phyloP scores from a whole-genome alignment of 129 eudicot genomes.

The Artemisia annua region DNA sequence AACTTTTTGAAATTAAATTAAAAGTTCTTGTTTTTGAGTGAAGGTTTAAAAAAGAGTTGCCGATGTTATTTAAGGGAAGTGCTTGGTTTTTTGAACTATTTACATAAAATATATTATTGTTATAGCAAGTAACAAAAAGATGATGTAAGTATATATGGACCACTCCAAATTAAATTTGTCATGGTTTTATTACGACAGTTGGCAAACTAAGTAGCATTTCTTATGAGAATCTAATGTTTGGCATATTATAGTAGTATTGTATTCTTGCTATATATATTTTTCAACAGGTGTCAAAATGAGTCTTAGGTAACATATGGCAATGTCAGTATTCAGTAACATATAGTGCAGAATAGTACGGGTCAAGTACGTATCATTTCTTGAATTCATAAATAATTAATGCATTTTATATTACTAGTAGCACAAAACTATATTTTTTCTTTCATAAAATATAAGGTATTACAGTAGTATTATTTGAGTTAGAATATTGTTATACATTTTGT shows the following conservation, averaged over 20 bases:
- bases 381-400: too few species aligned
- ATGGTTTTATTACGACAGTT: background rate
- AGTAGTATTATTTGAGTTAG: too few species aligned
- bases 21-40: background rate
- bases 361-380: too few species aligned
- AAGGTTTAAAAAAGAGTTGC: background rate
- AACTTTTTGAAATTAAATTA: too few species aligned
- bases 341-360: too few species aligned
- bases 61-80: background rate
- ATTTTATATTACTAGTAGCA: too few species aligned
- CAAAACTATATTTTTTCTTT: too few species aligned
- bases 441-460: too few species aligned
- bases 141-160: background rate
- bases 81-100: background rate
- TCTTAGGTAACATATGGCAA: too few species aligned
- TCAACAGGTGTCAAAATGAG: background rate
- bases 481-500: too few species aligned
- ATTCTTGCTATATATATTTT: background rate
- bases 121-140: background rate
- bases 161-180: background rate
- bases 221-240: constrained; percentile 1
- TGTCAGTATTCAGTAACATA: too few species aligned
- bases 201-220: background rate
- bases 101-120: background rate
- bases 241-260: background rate